Evolutionary conservation across 306 rosid genomes (phyloP).

Genomic region (Vigna mungo): DNA sequence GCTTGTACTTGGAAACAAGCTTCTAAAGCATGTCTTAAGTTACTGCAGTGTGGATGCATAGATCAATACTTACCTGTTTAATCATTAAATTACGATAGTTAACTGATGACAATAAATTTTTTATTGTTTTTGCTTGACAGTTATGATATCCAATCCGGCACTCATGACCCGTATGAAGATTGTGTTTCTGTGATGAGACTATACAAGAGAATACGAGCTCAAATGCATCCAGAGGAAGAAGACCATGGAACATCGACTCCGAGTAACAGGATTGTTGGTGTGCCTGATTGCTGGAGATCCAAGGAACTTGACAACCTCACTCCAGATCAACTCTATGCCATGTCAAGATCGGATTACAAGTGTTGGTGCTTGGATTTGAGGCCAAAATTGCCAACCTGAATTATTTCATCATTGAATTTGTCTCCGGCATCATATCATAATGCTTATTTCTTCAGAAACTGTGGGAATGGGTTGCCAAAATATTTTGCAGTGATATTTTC

Average conservation of each 20-base stretch:
- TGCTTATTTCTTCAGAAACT: conserved; percentile 3
- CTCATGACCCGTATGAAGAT: conserved; percentile 78
- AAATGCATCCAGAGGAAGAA: conserved; percentile 51
- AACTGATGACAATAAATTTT: conserved; percentile 11
- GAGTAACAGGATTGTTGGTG: conserved; percentile 7
- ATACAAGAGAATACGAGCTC: conserved; percentile 70
- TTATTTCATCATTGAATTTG: background rate
- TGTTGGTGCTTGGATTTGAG: conserved; percentile 88
- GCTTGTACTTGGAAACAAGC: no score
- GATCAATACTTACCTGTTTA: background rate
- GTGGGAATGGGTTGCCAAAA: background rate
- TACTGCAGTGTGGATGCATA: background rate
- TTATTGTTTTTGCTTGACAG: conserved; percentile 57
- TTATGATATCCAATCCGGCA: conserved; percentile 69
- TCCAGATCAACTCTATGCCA: conserved; percentile 66
- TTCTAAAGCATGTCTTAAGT: background rate
- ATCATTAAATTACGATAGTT: conserved; percentile 8
- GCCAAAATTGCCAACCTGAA: conserved; percentile 39
- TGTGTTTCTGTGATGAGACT: conserved; percentile 79
- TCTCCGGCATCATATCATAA: conserved; percentile 12
- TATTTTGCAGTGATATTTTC: background rate
- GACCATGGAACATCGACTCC: conserved; percentile 35
- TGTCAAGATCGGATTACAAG: conserved; percentile 64
- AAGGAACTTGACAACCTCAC: conserved; percentile 64
- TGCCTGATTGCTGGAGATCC: conserved; percentile 49